These are phyloP conservation scores for Aspergillus clavatus DNA, from an alignment of 2,329 filamentous ascomycete species.

Conservation along the genomic window DNA sequence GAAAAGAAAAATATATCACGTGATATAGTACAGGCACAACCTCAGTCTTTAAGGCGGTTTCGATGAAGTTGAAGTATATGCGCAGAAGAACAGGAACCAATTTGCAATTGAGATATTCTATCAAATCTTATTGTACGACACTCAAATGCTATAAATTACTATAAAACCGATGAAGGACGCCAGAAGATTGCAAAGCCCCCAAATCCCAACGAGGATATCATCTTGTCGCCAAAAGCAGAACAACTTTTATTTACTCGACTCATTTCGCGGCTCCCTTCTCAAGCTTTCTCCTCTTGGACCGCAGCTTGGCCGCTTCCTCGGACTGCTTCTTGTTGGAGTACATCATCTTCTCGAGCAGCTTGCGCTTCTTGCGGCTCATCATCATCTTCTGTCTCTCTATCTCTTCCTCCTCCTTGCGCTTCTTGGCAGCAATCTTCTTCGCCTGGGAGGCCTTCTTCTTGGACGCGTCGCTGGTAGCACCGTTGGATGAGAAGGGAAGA, in stretches of 20 bases:
- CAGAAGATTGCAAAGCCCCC: conserved; percentile 13
- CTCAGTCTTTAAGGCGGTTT: neutral
- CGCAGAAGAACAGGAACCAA: neutral
- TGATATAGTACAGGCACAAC: conserved; percentile 1
- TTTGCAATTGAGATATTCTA: neutral
- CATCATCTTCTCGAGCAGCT: conserved; percentile 95
- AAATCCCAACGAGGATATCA: conserved; percentile 23
- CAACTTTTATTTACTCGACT: conserved; percentile 20
- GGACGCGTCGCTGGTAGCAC: conserved; percentile 55
- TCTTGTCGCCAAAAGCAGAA: conserved; percentile 14
- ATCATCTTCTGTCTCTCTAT: conserved; percentile 93
- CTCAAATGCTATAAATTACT: conserved; percentile 1
- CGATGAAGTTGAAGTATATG: neutral
- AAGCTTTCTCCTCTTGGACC: conserved; percentile 83
- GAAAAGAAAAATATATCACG: conserved; percentile 11
- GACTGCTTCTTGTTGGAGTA: conserved; percentile 94
- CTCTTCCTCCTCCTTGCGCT: conserved; percentile 72
- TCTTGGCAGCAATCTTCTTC: conserved; percentile 63
- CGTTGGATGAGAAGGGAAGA: conserved; percentile 42
- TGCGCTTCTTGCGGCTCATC: conserved; percentile 96
- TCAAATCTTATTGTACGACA: neutral
- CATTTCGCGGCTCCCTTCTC: conserved; percentile 53
- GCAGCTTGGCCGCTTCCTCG: conserved; percentile 78
- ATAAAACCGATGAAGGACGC: conserved; percentile 12
- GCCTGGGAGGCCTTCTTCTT: conserved; percentile 66